Conservation (phyloP, 371 early-diverging fungal genomes). For the Actinomortierella wolfii region DNA sequence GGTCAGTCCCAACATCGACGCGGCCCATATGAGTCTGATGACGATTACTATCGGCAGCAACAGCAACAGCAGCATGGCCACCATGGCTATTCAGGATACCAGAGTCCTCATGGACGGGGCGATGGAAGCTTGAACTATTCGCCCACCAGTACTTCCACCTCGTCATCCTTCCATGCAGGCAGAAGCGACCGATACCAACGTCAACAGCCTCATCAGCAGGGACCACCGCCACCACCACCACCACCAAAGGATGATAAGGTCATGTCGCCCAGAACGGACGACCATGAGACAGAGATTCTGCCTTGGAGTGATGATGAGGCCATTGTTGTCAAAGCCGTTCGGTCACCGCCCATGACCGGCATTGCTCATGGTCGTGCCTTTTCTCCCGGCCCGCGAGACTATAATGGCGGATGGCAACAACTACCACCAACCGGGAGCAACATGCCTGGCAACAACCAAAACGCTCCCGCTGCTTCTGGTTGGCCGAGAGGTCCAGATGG, state of each 20-base stretch:
- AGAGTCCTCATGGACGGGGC: too few relatives aligned
- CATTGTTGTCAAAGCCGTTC: constrained; percentile 36
- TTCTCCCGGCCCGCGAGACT: too few relatives aligned
- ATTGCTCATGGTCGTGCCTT: too few relatives aligned
- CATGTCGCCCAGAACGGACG: constrained; percentile 38
- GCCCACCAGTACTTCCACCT: constrained; percentile 18
- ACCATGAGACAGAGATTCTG: constrained; percentile 34
- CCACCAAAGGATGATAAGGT: constrained; percentile 27
- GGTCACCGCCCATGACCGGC: constrained; percentile 34
- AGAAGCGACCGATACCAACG: constrained; percentile 6
- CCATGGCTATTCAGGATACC: too few relatives aligned
- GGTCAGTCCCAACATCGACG: too few relatives aligned
- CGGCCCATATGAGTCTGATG: too few relatives aligned
- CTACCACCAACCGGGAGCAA: neutral
- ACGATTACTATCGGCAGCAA: too few relatives aligned
- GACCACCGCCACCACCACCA: neutral
- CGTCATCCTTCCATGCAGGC: constrained; percentile 15
- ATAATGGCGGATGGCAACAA: neutral
- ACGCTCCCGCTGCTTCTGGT: neutral
- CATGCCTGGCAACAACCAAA: neutral
- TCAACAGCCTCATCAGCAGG: constrained; percentile 12
- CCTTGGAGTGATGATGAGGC: constrained; percentile 47
- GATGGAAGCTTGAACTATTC: constrained; percentile 1
- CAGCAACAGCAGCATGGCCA: too few relatives aligned
- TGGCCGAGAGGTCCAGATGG: too few relatives aligned